Percentiles rank a stretch among this genome's conserved stretches.
Conservation (phyloP, 2,329 filamentous ascomycete species). For the Alternaria rosae region DNA sequence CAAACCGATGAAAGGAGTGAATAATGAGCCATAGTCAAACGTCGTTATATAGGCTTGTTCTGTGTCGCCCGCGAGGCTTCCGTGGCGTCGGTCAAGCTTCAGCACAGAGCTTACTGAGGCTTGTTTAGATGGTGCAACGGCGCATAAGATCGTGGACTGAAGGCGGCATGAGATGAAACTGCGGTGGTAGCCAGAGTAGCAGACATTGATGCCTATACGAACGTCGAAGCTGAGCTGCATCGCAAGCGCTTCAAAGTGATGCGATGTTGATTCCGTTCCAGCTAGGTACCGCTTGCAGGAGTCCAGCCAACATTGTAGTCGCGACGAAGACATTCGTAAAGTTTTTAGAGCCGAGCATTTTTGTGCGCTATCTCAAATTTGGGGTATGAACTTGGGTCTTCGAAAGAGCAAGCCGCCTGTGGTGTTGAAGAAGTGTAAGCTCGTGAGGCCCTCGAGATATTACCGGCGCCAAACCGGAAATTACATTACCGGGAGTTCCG, state of each 20-base stretch:
- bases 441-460: not conserved
- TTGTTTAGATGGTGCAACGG: not conserved
- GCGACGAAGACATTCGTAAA: not conserved
- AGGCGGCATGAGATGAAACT: not conserved
- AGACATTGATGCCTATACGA: not conserved
- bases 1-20: not conserved
- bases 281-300: not conserved
- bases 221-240: not conserved
- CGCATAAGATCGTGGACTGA: not conserved
- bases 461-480: not conserved
- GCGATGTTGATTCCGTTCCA: not conserved
- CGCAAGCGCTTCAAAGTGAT: not conserved
- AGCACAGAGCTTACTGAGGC: constrained; percentile 2
- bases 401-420: not conserved
- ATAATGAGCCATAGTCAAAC: not conserved
- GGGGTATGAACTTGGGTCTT: not conserved
- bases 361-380: not conserved
- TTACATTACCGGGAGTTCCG: not conserved
- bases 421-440: not conserved
- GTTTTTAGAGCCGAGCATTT: not conserved
- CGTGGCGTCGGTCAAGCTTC: constrained; percentile 4
- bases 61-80: not conserved
- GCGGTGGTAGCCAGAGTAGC: not conserved
- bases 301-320: not conserved
- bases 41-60: not conserved